Evolutionary conservation across 805 yeast genomes (phyloP), one percentile per base, ranked within the genome.

Genomic region (Lachancea thermotolerans): DNA sequence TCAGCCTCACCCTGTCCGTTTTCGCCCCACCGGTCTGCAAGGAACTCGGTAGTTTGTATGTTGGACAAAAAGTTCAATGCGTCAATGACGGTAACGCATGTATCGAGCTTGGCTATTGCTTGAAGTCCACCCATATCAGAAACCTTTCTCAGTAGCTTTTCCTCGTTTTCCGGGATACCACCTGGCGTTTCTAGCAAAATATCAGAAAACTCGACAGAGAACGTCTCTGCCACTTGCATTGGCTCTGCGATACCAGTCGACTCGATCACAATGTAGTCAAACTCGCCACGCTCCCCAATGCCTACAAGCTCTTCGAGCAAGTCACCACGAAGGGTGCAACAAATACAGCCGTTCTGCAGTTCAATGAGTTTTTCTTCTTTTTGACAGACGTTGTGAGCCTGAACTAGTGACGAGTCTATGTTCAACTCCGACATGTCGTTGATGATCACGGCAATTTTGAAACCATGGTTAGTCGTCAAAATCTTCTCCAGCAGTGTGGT

Each of bases 191-290:
- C 61, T 11, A 69, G 49, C 44, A 70, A 50, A 34, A 64, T 52
- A 14, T 65, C 59, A 5, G 72, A 58, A 48, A 71, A 72, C 46
- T 72, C 74, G 10, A 60, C 57, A 4, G 74, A 66, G 48, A 72
- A 72, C 2, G 76, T 73, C 50, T 72, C 75, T 0, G 77, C 77
- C 14, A 72, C 74, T 50, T 72, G 75, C 74, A 71, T 70, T 27
- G 77, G 76, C 51, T 72, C 77, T 16, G 72, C 66, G 21, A 72
- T 69, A 27, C 77, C 77, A 3, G 76, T 70, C 7, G 72, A 65
- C 51, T 72, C 77, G 35, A 72, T 72, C 8, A 72, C 58, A 36
- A 72, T 68, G 49, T 72, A 72, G 36, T 72, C 66, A 38, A 66
- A 69, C 30, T 60, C 62, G 10, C 66, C 68, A 8, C 54, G 46